Conservation (phyloP, 805 yeast genomes). For the Yarrowia sp. region DNA sequence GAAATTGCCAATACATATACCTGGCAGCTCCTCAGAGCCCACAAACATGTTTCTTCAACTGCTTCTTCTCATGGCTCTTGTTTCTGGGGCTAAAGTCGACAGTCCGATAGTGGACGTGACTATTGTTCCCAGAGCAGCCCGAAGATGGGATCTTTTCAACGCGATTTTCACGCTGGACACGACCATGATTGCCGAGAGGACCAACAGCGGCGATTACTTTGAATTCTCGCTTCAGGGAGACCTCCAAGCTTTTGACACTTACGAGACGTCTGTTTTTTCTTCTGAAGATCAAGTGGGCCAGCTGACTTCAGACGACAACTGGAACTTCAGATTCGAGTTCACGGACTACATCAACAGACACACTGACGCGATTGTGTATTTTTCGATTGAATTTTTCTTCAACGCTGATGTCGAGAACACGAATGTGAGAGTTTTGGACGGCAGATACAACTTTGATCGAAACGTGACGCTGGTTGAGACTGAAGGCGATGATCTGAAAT, state of each 20-base stretch:
- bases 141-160: background rate
- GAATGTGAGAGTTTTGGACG: background rate
- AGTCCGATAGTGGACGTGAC: background rate
- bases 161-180: background rate
- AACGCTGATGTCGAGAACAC: background rate
- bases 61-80: background rate
- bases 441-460: too few species aligned
- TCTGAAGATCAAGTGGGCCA: background rate
- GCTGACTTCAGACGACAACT: background rate
- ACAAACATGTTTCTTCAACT: background rate
- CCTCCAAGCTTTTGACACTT: background rate
- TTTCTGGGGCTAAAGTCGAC: background rate
- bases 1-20: too few species aligned
- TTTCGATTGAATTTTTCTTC: background rate
- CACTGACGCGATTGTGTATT: background rate
- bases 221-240: background rate
- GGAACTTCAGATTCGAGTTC: background rate
- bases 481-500: background rate
- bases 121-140: background rate
- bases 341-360: background rate
- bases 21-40: background rate
- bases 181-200: background rate
- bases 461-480: too few species aligned
- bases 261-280: background rate
- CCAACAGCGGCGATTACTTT: background rate